Percentiles rank a stretch among this genome's conserved stretches.
Conservation (phyloP, 768 basidiomycete genomes). For the Boletus rubescentipes region DNA sequence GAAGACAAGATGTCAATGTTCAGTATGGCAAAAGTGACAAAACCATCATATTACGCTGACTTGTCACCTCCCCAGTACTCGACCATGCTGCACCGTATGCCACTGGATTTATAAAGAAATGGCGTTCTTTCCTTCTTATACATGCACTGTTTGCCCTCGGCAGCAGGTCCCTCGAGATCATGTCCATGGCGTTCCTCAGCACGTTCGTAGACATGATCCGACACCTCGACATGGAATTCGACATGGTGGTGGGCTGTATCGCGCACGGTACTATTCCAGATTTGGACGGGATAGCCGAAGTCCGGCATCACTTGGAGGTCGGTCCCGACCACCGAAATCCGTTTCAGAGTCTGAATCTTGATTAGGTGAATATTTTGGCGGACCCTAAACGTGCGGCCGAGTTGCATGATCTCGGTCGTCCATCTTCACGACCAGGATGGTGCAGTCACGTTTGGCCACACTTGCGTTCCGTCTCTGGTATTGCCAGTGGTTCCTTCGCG, state of each 20-base stretch:
- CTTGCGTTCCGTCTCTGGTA: conserved; percentile 3
- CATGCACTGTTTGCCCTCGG: too few relatives aligned
- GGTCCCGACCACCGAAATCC: not conserved
- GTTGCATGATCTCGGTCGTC: conserved; percentile 12
- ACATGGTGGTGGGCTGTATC: conserved; percentile 10
- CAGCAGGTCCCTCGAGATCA: not conserved
- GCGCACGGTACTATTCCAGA: conserved; percentile 7
- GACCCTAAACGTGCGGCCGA: conserved; percentile 4
- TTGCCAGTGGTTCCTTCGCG: conserved; percentile 14
- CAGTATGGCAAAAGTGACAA: not conserved
- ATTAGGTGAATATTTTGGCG: not conserved
- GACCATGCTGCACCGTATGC: conserved; percentile 4
- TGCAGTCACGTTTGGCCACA: conserved; percentile 12
- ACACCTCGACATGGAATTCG: conserved; percentile 4
- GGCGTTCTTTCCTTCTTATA: too few relatives aligned
- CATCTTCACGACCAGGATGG: conserved; percentile 13
- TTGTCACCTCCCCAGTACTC: not conserved
- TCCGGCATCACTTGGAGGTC: conserved; percentile 1
- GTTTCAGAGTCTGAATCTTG: not conserved
- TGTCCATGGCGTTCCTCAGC: conserved; percentile 1
- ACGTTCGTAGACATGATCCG: conserved; percentile 13
- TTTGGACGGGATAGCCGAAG: not conserved
- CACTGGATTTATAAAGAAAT: not conserved
- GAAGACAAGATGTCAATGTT: conserved; percentile 2
- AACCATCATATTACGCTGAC: not conserved